Base-by-base conservation (phyloP, 345 rosid genomes). In the Citrus sp. region DNA sequence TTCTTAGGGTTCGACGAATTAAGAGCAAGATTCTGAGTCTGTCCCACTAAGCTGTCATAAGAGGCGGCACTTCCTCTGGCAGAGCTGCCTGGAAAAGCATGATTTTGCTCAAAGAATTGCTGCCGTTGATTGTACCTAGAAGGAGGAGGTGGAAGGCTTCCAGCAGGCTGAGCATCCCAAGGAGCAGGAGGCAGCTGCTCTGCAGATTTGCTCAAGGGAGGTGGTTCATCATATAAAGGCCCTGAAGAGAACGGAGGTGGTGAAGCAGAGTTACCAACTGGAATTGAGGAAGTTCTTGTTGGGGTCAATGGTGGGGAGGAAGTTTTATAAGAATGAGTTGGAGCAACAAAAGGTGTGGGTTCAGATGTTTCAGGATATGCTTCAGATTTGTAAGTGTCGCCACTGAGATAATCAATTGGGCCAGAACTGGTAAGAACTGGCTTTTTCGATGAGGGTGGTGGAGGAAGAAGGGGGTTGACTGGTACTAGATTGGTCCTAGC, bases 361-460 rank as follows among this genome's bases (percentile, higher is more conserved):
- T 80, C 84, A 63, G 82, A 63, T 73, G 67, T 72, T 64, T 74
- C 87, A 7, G 89, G 78, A 67, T 85, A 76, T 65, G 73, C 92
- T 80, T 84, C 89, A 37, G 89, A 87, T 80, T 87, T 90, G 88
- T 91, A 95, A 70, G 73, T 74, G 71, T 95, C 98, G 22, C 99
- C 99, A 80, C 99, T 95, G 82, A 95, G 99, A 84, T 85, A 95
- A 82, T 95, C 99, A 72, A 88, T 66, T 73, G 82, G 12, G 51
- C 85, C 84, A 21, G 94, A 78, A 38, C 88, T 89, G 40, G 77
- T 72, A 37, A 77, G 80, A 62, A 90, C 90, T 49, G 94, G 96
- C 79, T 83, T 91, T 89, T 88, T 87, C 16, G 99, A 84, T 19
- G 91, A 74, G 79, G 97, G 97, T 64, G 98, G 99, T 63, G 99